A percentile compares a stretch with the other conserved stretches of the same genome.
phyloP scores from a whole-genome alignment of 495 filamentous ascomycete species.

The Coniosporium apollinis region DNA sequence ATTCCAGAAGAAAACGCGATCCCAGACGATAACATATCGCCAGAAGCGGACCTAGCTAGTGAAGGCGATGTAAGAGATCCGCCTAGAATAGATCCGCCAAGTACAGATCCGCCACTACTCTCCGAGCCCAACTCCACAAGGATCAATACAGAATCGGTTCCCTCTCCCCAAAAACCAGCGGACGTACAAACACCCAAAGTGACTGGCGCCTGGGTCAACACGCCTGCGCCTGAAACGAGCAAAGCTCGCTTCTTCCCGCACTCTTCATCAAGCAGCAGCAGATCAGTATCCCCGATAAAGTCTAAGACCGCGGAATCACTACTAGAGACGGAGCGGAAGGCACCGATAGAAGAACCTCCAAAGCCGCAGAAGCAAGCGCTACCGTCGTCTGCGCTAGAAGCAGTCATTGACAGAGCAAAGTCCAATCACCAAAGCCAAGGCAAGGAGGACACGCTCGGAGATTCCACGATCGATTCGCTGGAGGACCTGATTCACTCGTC shows the following conservation, averaged over 20 bases:
- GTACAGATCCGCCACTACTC: too few relatives aligned
- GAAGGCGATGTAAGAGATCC: too few relatives aligned
- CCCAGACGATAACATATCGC: too few relatives aligned
- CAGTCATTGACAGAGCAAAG: constrained; percentile 36
- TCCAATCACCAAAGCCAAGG: constrained; percentile 6
- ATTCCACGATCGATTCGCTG: constrained; percentile 46
- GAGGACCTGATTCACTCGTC: constrained; percentile 31
- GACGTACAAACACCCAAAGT: constrained; percentile 30
- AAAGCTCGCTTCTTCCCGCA: too few relatives aligned
- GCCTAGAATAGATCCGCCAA: too few relatives aligned
- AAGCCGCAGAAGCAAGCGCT: constrained; percentile 5
- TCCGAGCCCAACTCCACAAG: too few relatives aligned
- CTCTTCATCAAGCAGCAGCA: neutral
- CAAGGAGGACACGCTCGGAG: constrained; percentile 29
- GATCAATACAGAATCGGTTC: too few relatives aligned
- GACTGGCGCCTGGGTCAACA: constrained; percentile 32
- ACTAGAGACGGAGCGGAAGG: neutral
- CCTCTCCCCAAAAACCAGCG: too few relatives aligned
- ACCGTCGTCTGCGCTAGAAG: constrained; percentile 22
- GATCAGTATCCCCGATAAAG: neutral
- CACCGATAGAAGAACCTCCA: neutral
- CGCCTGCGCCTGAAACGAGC: constrained; percentile 13
- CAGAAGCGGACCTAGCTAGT: too few relatives aligned
- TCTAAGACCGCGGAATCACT: neutral
- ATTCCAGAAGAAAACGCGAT: too few relatives aligned